These are phyloP conservation scores for Cicer cuneatum DNA, from an alignment of 306 rosid genomes.

Conservation along the genomic window DNA sequence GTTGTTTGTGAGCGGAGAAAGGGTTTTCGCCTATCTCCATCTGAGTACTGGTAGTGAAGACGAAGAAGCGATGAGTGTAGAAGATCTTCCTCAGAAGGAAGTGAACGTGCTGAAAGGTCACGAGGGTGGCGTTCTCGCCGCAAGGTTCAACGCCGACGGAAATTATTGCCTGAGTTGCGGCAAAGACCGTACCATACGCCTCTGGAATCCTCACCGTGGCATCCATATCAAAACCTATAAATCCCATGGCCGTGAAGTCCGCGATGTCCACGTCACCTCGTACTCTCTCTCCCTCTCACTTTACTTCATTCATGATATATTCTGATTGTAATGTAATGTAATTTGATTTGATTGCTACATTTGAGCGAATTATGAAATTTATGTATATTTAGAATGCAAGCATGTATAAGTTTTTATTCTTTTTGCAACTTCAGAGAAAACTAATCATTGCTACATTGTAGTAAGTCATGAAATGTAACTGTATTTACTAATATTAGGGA, in stretches of 20 bases:
- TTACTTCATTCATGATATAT: neutral
- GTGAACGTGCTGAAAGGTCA: slow-evolving; percentile 74
- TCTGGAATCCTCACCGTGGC: slow-evolving; percentile 97
- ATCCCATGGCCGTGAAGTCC: slow-evolving; percentile 89
- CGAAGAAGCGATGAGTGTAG: slow-evolving; percentile 52
- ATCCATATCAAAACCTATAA: slow-evolving; percentile 92
- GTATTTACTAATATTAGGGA: slow-evolving; percentile 55
- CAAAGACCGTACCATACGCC: slow-evolving; percentile 92
- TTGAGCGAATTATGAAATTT: neutral
- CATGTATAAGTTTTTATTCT: neutral
- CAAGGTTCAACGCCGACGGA: slow-evolving; percentile 79
- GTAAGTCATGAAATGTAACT: slow-evolving; percentile 11
- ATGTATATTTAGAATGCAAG: slow-evolving; percentile 22
- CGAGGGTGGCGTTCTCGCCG: slow-evolving; percentile 80
- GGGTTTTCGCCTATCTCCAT: neutral
- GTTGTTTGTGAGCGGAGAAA: neutral
- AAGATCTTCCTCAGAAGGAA: slow-evolving; percentile 70
- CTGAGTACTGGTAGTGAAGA: neutral
- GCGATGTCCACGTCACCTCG: slow-evolving; percentile 84
- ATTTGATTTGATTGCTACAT: neutral
- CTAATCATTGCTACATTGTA: neutral
- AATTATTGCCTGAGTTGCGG: slow-evolving; percentile 83
- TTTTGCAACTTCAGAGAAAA: neutral
- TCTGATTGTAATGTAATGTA: neutral
- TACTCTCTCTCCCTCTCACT: slow-evolving; percentile 25